Percentiles rank a stretch among this genome's conserved stretches.
Conservation (phyloP, 2,329 filamentous ascomycete genomes). For the Aspergillus fijiensis region DNA sequence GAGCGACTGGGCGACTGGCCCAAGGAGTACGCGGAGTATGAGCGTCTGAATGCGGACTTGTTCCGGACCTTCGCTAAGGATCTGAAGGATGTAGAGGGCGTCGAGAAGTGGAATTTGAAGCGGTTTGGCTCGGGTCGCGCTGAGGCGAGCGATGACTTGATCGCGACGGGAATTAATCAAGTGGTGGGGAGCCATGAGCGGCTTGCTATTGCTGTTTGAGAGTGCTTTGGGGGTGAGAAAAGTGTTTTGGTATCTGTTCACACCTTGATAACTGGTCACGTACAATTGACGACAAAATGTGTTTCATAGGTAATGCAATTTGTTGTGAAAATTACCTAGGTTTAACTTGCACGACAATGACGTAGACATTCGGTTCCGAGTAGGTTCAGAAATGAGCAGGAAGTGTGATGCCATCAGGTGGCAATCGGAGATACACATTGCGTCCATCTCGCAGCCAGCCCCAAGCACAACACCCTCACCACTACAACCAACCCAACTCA, state of each 20-base stretch:
- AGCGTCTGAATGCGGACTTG: conserved; percentile 47
- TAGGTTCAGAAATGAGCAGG: too few relatives aligned
- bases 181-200: conserved; percentile 8
- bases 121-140: conserved; percentile 49
- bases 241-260: not conserved
- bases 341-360: too few relatives aligned
- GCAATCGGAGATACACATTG: too few relatives aligned
- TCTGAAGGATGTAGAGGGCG: conserved; percentile 45
- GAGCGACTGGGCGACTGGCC: conserved; percentile 44
- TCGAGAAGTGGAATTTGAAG: conserved; percentile 51
- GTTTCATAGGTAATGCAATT: too few relatives aligned
- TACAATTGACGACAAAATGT: too few relatives aligned
- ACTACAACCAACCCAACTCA: not conserved
- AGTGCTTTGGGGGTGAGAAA: not conserved
- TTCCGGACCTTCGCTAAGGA: conserved; percentile 42
- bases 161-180: conserved; percentile 11
- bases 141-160: conserved; percentile 38
- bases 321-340: too few relatives aligned
- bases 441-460: too few relatives aligned
- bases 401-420: too few relatives aligned
- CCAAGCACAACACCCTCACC: not conserved
- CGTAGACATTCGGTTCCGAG: too few relatives aligned
- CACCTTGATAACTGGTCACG: not conserved
- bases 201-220: conserved; percentile 13
- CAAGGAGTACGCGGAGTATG: conserved; percentile 51